Percentiles rank a stretch among this genome's conserved stretches.
Evolutionary conservation across 257 asterid genomes (phyloP).

Genomic region (Haberlea rhodopensis): DNA sequence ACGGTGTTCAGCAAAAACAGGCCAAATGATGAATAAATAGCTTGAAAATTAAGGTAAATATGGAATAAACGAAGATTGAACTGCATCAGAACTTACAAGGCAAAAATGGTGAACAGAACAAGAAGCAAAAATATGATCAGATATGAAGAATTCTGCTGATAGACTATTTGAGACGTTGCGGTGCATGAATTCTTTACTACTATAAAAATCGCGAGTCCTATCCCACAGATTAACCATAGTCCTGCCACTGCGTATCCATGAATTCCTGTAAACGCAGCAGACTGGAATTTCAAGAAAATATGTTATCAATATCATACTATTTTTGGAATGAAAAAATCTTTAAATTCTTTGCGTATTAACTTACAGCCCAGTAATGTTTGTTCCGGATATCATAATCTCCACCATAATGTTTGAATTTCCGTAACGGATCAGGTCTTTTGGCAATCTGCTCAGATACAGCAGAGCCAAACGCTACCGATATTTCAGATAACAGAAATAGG

Average conservation of each 20-base stretch:
- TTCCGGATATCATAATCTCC: conserved; percentile 47
- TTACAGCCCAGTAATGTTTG: conserved; percentile 67
- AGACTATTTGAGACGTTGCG: conserved; percentile 22
- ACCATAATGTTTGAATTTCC: conserved; percentile 32
- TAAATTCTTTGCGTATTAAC: conserved; percentile 12
- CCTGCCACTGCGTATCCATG: conserved; percentile 56
- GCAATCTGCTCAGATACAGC: conserved; percentile 23
- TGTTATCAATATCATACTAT: background rate
- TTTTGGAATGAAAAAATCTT: background rate
- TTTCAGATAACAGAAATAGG: conserved; percentile 26
- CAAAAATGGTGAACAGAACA: conserved; percentile 43
- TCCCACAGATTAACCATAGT: conserved; percentile 46
- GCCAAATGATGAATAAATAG: background rate
- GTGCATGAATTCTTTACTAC: conserved; percentile 30
- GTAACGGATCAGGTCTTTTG: conserved; percentile 45
- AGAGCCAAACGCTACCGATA: conserved; percentile 33
- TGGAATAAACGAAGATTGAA: background rate
- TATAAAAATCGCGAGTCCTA: conserved; percentile 42
- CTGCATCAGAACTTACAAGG: conserved; percentile 39
- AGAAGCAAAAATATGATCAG: conserved; percentile 32
- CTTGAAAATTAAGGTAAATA: background rate
- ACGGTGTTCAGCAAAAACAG: conserved; percentile 7
- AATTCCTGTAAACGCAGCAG: conserved; percentile 54
- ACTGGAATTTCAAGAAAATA: conserved; percentile 30
- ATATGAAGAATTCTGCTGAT: conserved; percentile 31